Base-by-base conservation (phyloP, 2,329 filamentous ascomycete species). In the Bertia moriformis region DNA sequence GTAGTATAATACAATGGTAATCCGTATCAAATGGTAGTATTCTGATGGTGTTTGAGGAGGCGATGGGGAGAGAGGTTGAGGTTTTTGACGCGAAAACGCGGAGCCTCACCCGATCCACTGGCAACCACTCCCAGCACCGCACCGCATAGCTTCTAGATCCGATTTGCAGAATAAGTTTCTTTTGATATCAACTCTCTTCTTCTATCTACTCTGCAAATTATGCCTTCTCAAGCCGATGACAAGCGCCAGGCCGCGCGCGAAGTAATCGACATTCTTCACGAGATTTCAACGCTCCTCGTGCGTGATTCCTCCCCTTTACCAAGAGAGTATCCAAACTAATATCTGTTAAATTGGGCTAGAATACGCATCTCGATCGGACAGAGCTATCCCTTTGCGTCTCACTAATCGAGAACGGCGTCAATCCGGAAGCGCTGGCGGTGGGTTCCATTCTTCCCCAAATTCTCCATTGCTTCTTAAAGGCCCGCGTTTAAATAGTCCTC, bases 321-420 rank as follows among this genome's bases (percentile, higher is more conserved):
- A 13, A 35, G 32, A 7, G 32, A 15, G 10, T 18, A 29, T 10
- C 10, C 24, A 10, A 29, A 29, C 24, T 29, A n/a, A 29, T n/a
- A 15, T 18, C 7, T 35, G 32, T 35, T 7, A 35, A 35, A 7
- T 7, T 35, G 10, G 10, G 12, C 32, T 35, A 80, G 76, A 79
- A 81, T 50, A 81, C 76, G 2, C 62, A 76, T 41, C 63, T 82
- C 32, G 73, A 78, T 50, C 67, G 76, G 17, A 73, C 74, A 33
- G 71, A 77, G 35, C 62, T 82, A 3, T 79, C 75, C 1, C 70
- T 79, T 42, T 82, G 77, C 50, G 75, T 81, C 4, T 78, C 73
- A 27, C 58, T 82, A 32, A 78, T 82, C 42, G 77, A 82, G 52
- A 81, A 81, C 50, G 77, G 77, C 3, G 74, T 81, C 15, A 78